phyloP scores from a whole-genome alignment of 75 land plant genomes.

The Cryptomeria japonica region DNA sequence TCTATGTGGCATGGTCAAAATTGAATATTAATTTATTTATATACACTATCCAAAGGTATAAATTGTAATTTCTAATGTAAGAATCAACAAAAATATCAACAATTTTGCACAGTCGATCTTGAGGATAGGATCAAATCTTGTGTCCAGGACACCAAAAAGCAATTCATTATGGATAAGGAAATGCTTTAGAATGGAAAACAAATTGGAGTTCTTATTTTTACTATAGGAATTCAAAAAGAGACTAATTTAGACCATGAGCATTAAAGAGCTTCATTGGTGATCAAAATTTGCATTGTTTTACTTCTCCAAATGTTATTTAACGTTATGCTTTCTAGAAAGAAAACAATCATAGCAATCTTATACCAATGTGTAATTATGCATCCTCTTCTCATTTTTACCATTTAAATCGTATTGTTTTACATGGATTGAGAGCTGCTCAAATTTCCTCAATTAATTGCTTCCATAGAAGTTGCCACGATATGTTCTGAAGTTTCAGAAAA shows the following conservation, averaged over 20 bases:
- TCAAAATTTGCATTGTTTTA: background rate
- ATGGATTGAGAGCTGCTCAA: background rate
- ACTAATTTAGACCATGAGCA: background rate
- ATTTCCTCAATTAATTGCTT: background rate
- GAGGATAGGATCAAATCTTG: background rate
- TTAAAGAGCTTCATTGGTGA: background rate
- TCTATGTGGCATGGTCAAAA: background rate
- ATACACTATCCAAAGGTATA: background rate
- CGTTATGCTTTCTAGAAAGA: background rate
- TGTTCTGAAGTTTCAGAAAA: background rate
- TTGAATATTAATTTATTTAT: no score
- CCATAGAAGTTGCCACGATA: background rate
- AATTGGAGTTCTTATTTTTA: background rate
- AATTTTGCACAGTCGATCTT: background rate
- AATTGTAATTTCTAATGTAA: background rate
- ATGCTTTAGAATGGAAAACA: background rate
- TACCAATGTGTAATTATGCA: background rate
- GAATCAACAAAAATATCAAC: background rate
- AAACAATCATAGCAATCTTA: no score
- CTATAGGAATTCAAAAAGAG: background rate
- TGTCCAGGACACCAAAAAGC: background rate
- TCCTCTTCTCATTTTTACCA: background rate
- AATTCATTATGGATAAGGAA: background rate
- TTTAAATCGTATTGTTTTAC: background rate
- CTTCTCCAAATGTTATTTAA: background rate